Percentiles rank a stretch among this genome's conserved stretches.
phyloP scores from a whole-genome alignment of 345 rosid genomes.

The Nasturtium officinale region DNA sequence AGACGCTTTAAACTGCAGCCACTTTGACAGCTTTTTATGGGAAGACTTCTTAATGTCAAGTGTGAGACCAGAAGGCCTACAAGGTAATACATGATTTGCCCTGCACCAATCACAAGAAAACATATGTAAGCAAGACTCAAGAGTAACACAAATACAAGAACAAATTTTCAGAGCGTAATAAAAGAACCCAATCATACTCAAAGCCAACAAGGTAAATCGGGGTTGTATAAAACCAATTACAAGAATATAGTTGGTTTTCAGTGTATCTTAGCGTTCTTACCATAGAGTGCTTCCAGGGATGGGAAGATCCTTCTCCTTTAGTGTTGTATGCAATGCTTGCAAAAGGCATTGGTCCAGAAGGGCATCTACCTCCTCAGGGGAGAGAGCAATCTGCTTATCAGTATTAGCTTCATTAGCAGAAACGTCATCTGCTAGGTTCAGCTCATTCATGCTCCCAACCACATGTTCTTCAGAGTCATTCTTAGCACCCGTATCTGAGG shows the following conservation, averaged over 20 bases:
- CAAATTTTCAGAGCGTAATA: neutral
- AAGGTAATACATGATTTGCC: constrained; percentile 86
- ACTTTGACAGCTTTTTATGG: constrained; percentile 87
- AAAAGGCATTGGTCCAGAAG: constrained; percentile 87
- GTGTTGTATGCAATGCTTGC: constrained; percentile 86
- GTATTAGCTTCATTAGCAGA: constrained; percentile 46
- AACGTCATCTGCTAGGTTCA: constrained; percentile 49
- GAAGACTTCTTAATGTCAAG: constrained; percentile 94
- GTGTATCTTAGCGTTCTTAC: constrained; percentile 47
- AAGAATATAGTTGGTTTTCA: neutral
- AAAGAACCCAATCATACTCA: neutral
- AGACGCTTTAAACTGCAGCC: constrained; percentile 89
- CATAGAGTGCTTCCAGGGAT: constrained; percentile 94
- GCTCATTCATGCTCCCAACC: constrained; percentile 46
- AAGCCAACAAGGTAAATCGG: constrained; percentile 1
- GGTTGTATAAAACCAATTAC: neutral
- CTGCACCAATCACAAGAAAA: constrained; percentile 49
- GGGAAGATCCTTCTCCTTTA: constrained; percentile 92
- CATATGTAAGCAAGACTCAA: constrained; percentile 20
- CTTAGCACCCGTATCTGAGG: constrained; percentile 41
- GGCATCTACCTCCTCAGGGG: constrained; percentile 70
- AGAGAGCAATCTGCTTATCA: constrained; percentile 54
- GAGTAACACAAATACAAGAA: constrained; percentile 1
- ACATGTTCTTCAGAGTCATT: constrained; percentile 42
- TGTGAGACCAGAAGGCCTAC: constrained; percentile 78